Evolutionary conservation across 371 early-diverging fungal species (phyloP).

Genomic region (Mucor saturninus): DNA sequence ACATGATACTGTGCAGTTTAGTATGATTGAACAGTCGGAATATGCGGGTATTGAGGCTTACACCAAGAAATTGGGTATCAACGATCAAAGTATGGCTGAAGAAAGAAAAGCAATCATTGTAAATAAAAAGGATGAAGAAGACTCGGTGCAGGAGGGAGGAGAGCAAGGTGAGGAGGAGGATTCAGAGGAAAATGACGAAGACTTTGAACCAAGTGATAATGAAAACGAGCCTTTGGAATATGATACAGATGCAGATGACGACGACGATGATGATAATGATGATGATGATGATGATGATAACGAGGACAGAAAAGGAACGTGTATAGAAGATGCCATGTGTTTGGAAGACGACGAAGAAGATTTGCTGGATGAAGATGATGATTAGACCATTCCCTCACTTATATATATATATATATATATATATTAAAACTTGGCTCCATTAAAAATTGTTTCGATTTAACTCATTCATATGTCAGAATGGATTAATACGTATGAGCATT

Average conservation of each 20-base stretch:
- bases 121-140: slow-evolving; percentile 9
- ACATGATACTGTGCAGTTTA: slow-evolving; percentile 46
- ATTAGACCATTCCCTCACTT: slow-evolving; percentile 9
- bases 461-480: too few relatives aligned
- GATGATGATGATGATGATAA: slow-evolving; percentile 17
- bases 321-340: slow-evolving; percentile 7
- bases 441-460: background rate
- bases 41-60: slow-evolving; percentile 54
- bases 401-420: slow-evolving; percentile 1
- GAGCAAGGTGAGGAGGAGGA: slow-evolving; percentile 24
- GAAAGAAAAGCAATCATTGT: slow-evolving; percentile 36
- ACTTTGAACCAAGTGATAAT: slow-evolving; percentile 46
- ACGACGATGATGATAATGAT: slow-evolving; percentile 12
- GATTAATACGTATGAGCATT: too few relatives aligned
- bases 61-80: slow-evolving; percentile 41
- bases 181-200: slow-evolving; percentile 39
- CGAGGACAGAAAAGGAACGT: slow-evolving; percentile 12
- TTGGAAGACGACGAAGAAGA: slow-evolving; percentile 20
- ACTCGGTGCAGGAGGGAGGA: slow-evolving; percentile 7
- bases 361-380: slow-evolving; percentile 25
- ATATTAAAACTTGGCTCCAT: background rate
- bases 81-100: slow-evolving; percentile 50
- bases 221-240: slow-evolving; percentile 51
- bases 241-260: slow-evolving; percentile 42
- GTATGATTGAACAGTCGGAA: slow-evolving; percentile 64